phyloP scores from a whole-genome alignment of 306 rosid species.

The Citrullus mucosospermus region DNA sequence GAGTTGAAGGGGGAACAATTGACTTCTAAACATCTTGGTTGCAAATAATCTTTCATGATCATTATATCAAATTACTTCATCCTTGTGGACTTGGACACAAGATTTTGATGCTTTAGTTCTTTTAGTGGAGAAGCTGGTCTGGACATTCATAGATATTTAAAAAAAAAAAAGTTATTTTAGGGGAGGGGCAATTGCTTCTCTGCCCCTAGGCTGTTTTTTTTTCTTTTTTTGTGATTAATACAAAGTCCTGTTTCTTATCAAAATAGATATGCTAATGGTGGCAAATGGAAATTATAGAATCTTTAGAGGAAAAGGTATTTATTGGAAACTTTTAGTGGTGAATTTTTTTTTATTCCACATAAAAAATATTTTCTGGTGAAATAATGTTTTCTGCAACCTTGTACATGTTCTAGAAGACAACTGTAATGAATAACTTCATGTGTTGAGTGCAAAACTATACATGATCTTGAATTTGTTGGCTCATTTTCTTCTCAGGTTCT shows the following conservation, averaged over 20 bases:
- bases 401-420: neutral
- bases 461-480: neutral
- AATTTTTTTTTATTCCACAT: neutral
- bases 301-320: neutral
- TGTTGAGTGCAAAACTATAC: neutral
- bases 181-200: no score
- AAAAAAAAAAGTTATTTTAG: no score
- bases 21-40: neutral
- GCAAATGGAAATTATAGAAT: neutral
- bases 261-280: neutral
- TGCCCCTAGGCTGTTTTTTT: no score
- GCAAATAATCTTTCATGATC: neutral
- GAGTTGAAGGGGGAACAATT: neutral
- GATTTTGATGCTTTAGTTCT: no score
- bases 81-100: no score
- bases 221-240: no score
- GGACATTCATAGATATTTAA: no score
- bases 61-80: no score
- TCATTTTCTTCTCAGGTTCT: slow-evolving; percentile 31
- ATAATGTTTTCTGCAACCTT: neutral
- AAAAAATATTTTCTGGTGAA: neutral
- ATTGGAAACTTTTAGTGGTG: neutral
- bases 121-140: no score
- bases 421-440: neutral
- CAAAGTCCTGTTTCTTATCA: no score